Evolutionary conservation across 164 flowering plant species (phyloP).

Genomic region (Vitis vinifera): ASM3070453v1 NC_081814.1:1075001-1075500

Average conservation of each 20-base stretch:
- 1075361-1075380: too few relatives aligned
- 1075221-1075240: constrained; percentile 28
- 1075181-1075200: constrained; percentile 20
- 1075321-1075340: too few relatives aligned
- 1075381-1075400: too few relatives aligned
- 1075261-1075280: not conserved
- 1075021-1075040: constrained; percentile 61
- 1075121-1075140: not conserved
- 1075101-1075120: not conserved
- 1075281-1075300: not conserved
- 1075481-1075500: not conserved
- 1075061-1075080: constrained; percentile 43
- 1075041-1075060: constrained; percentile 56
- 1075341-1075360: too few relatives aligned
- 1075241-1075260: constrained; percentile 5
- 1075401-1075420: too few relatives aligned
- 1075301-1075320: not conserved
- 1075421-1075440: too few relatives aligned
- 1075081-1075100: constrained; percentile 3
- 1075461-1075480: too few relatives aligned
- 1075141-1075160: constrained; percentile 7
- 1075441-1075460: too few relatives aligned
- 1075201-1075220: constrained; percentile 19
- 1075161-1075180: constrained; percentile 38
- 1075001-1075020: constrained; percentile 56